phyloP scores from a whole-genome alignment of 1,284 basidiomycete species.

The Rhodotorula sp. region DNA sequence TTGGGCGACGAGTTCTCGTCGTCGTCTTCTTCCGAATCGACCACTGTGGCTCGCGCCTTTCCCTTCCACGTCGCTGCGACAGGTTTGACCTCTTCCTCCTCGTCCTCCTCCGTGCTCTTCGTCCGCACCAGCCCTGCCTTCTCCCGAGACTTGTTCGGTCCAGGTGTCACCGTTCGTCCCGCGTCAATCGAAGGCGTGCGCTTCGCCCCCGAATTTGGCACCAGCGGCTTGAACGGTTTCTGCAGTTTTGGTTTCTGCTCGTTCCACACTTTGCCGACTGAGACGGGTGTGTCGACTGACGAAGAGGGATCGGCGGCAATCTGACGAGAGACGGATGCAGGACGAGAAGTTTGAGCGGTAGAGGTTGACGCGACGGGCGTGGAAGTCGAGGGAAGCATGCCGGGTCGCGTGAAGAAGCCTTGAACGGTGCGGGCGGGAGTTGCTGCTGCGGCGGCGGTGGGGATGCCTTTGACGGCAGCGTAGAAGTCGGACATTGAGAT shows the following conservation, averaged over 20 bases:
- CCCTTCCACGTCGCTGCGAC: not conserved
- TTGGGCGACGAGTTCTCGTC: constrained; percentile 4
- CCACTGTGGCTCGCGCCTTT: not conserved
- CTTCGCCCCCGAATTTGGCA: not conserved
- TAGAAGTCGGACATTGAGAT: constrained; percentile 10
- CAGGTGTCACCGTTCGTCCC: not conserved
- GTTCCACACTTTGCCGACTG: constrained; percentile 5
- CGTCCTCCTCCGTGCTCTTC: not conserved
- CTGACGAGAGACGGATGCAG: not conserved
- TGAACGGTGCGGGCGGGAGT: constrained; percentile 4
- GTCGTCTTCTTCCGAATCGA: not conserved
- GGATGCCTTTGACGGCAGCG: not conserved
- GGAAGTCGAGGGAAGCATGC: not conserved
- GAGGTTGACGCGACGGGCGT: not conserved
- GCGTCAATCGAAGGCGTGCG: not conserved
- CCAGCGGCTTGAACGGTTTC: constrained; percentile 19
- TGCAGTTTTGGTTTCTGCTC: not conserved
- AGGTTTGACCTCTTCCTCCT: not conserved
- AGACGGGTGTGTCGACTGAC: not conserved
- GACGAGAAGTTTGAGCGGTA: not conserved
- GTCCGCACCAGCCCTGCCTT: not conserved
- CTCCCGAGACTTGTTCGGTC: not conserved
- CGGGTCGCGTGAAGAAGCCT: constrained; percentile 7
- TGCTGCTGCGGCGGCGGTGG: not conserved
- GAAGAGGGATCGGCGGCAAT: not conserved